These are phyloP conservation scores for Kuraishia ogatae DNA, from an alignment of 805 yeast genomes.

Conservation along the genomic window DNA sequence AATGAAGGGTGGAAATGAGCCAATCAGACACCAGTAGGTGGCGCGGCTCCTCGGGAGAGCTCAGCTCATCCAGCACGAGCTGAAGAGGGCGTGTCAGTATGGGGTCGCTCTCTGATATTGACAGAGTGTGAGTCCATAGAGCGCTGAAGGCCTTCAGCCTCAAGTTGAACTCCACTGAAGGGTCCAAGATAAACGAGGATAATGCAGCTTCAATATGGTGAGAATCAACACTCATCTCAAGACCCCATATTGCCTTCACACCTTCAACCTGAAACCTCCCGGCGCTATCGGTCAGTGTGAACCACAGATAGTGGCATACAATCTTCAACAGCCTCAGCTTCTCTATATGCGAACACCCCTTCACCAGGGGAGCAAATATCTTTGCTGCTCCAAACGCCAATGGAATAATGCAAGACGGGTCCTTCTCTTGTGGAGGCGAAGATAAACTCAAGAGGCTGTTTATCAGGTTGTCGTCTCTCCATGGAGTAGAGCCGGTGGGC, in stretches of 20 bases:
- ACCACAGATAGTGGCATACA: constrained; percentile 44
- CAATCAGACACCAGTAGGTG: constrained; percentile 38
- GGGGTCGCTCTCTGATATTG: constrained; percentile 36
- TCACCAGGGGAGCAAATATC: constrained; percentile 27
- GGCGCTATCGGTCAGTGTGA: constrained; percentile 35
- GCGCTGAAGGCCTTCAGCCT: constrained; percentile 50
- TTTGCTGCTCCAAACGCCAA: constrained; percentile 34
- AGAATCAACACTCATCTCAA: constrained; percentile 45
- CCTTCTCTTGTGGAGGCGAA: constrained; percentile 11
- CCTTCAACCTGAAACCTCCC: constrained; percentile 62
- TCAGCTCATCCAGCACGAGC: constrained; percentile 57
- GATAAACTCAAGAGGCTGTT: constrained; percentile 1
- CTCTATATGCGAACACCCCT: constrained; percentile 20
- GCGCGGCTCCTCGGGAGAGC: constrained; percentile 31
- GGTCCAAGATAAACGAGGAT: constrained; percentile 40
- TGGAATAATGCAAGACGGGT: constrained; percentile 13
- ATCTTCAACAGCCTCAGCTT: constrained; percentile 30
- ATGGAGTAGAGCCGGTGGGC: constrained; percentile 26
- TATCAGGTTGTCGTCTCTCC: constrained; percentile 26
- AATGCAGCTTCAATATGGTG: constrained; percentile 68
- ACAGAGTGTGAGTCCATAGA: constrained; percentile 65
- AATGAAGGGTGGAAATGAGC: constrained; percentile 31
- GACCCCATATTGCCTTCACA: constrained; percentile 52
- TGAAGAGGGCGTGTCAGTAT: constrained; percentile 57
- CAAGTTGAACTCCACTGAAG: constrained; percentile 22